phyloP scores from a whole-genome alignment of 2,329 filamentous ascomycete genomes.

The Sarocladiaceae sp. region DNA sequence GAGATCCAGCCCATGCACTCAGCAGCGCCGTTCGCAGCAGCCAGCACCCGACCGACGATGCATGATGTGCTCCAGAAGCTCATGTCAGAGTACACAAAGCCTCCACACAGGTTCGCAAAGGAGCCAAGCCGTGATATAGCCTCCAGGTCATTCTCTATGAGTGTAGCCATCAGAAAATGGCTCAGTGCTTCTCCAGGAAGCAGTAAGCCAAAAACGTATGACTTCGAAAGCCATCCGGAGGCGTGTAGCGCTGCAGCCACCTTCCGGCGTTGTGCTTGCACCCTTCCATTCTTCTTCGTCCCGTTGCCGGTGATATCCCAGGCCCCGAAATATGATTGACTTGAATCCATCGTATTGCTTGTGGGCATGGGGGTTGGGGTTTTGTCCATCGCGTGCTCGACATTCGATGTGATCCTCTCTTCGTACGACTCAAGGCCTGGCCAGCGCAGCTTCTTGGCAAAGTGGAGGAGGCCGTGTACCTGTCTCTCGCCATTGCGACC shows the following conservation, averaged over 20 bases:
- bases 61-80: slow-evolving; percentile 66
- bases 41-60: slow-evolving; percentile 58
- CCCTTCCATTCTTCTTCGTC: slow-evolving; percentile 21
- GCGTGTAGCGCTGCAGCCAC: slow-evolving; percentile 52
- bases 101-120: slow-evolving; percentile 56
- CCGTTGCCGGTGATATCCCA: slow-evolving; percentile 28
- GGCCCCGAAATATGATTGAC: slow-evolving; percentile 42
- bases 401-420: slow-evolving; percentile 41
- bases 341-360: slow-evolving; percentile 22
- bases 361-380: slow-evolving; percentile 25
- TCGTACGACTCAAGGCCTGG: slow-evolving; percentile 51
- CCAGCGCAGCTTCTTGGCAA: slow-evolving; percentile 57
- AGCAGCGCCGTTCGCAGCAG: slow-evolving; percentile 53
- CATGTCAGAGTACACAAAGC: slow-evolving; percentile 56
- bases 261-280: slow-evolving; percentile 41
- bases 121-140: slow-evolving; percentile 53
- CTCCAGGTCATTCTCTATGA: slow-evolving; percentile 57
- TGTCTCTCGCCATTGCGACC: slow-evolving; percentile 53
- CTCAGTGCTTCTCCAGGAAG: slow-evolving; percentile 57
- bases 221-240: slow-evolving; percentile 61
- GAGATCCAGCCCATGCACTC: slow-evolving; percentile 67
- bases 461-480: slow-evolving; percentile 55
- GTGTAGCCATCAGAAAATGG: slow-evolving; percentile 59
- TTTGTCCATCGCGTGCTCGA: slow-evolving; percentile 27
- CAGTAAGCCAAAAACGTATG: slow-evolving; percentile 59